Evolutionary conservation across 2,329 filamentous ascomycete species (phyloP), one percentile per base, ranked within the genome.

Genomic region (Penicillium sp.): DNA sequence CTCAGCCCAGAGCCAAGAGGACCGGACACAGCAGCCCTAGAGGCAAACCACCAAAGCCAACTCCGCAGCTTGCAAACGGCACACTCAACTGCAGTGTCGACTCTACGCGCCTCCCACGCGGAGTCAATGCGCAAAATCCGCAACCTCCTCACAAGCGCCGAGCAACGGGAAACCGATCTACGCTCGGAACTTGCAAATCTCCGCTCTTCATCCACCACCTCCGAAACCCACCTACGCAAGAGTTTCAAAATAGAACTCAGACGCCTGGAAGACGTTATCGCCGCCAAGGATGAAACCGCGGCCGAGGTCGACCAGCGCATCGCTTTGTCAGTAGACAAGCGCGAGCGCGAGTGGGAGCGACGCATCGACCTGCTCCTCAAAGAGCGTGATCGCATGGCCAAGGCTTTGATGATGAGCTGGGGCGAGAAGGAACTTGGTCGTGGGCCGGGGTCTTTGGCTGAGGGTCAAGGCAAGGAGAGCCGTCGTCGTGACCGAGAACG

Each of bases 271-370:
- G 64, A 71, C 15, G 53, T 74, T 21, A 72, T 78, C 25, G 69
- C 72, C 13, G 68, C 69, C 1, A 78, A 78, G 54, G 74, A 78
- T n/a, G 74, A 76, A 45, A 69, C 75, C 2, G 69, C 75, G 17
- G 68, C 67, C 0, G 75, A 72, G 4, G 52, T 79, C 19, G 77
- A 79, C 59, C 63, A 70, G 54, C 72, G 73, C 38, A 75, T 79
- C 51, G 71, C 74, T 10, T 66, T 69, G 46, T 75, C 75, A 0
- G 69, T 77, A 15, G 74, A 77, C 48, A 76, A 75, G 61, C 71
- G 76, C 35, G 77, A 79, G 62, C 71, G 72, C 25, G 75, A 76
- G 53, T 79, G 77, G 77, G 71, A 77, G 56, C 67, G 72, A 0
- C 72, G 77, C 6, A 67, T 77, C 3, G 71, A 78, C 48, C 59